Evolutionary conservation across 2,329 filamentous ascomycete species (phyloP), one percentile per base, ranked within the genome.

Genomic region (Cladosporium sp.): DNA sequence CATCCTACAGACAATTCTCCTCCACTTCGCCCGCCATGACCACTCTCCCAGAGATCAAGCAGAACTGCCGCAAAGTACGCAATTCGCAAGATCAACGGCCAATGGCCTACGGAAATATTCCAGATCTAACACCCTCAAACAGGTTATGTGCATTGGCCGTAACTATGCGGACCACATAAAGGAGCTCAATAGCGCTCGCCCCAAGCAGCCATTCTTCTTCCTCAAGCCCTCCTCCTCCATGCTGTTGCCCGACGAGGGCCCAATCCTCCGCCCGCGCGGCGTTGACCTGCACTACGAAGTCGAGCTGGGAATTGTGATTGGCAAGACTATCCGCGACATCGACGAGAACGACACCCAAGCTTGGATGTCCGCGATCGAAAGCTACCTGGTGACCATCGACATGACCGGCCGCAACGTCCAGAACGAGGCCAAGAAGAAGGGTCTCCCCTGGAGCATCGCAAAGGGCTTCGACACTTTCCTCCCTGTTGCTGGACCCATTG

Each of bases 401-500:
- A 94, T 98, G 88, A 98, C 93, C 8, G 93, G 87, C 1, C 86
- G 93, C 58, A 97, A 97, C 70, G 82, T 88, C 6, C 93, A 98
- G 72, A 88, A 95, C 61, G 90, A 96, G 74, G 92, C 92, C 57
- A 98, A 97, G 81, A 89, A 86, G 73, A 95, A 93, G 77, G 90
- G 93, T 30, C 83, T 97, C 13, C 93, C 93, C 7, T 98, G 93
- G 93, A 83, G 84, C 62, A 96, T 96, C 58, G 86, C 88, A 59
- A 98, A 98, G 76, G 93, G 93, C 40, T 98, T 97, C 67, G 93
- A 98, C 69, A 97, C 93, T 3, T 98, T 98, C 75, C 78, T 95
- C 45, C 93, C 93, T 52, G 79, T 98, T 64, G 88, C 85, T 68
- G 76, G 85, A 56, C 76, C 88, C 49, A 94, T 98, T 62, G 76